Percentiles rank a stretch among this genome's conserved stretches.
Conservation (phyloP, 768 basidiomycete species). For the Hygrophoropsis aurantiaca region DNA sequence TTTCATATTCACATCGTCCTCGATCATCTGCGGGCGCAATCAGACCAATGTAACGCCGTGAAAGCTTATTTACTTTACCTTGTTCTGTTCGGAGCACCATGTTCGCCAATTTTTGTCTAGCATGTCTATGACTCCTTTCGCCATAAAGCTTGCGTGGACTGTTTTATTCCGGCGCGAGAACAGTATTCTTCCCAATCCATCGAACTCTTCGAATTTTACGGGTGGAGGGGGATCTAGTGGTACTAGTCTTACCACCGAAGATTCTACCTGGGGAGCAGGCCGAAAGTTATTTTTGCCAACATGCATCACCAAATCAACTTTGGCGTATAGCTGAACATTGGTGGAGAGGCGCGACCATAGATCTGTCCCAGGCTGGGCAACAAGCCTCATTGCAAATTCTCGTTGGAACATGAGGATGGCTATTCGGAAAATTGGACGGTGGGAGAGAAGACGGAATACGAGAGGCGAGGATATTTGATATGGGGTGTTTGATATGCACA, state of each 20-base stretch:
- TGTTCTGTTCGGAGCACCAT: conserved; percentile 81
- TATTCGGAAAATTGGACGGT: conserved; percentile 89
- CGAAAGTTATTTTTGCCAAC: conserved; percentile 97
- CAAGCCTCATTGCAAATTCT: conserved; percentile 92
- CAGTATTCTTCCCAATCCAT: conserved; percentile 88
- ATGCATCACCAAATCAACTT: conserved; percentile 94
- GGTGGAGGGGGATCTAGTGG: conserved; percentile 96
- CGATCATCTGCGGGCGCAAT: conserved; percentile 50
- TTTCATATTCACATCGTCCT: conserved; percentile 71
- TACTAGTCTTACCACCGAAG: conserved; percentile 85
- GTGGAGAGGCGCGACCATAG: conserved; percentile 95
- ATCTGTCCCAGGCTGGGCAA: conserved; percentile 78
- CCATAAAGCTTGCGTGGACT: conserved; percentile 84
- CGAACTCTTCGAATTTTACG: conserved; percentile 95
- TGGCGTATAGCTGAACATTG: conserved; percentile 96
- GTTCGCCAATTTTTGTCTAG: conserved; percentile 91
- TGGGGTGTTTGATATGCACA: conserved; percentile 98
- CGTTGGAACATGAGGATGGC: conserved; percentile 99
- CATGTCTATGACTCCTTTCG: conserved; percentile 94
- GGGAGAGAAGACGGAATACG: conserved; percentile 94
- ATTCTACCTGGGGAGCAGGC: conserved; percentile 93
- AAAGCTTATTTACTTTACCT: conserved; percentile 35
- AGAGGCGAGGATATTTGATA: conserved; percentile 99
- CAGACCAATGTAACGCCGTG: neutral
- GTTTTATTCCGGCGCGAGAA: conserved; percentile 92